phyloP scores from a whole-genome alignment of 306 rosid species.

The Nissolia schottii region DNA sequence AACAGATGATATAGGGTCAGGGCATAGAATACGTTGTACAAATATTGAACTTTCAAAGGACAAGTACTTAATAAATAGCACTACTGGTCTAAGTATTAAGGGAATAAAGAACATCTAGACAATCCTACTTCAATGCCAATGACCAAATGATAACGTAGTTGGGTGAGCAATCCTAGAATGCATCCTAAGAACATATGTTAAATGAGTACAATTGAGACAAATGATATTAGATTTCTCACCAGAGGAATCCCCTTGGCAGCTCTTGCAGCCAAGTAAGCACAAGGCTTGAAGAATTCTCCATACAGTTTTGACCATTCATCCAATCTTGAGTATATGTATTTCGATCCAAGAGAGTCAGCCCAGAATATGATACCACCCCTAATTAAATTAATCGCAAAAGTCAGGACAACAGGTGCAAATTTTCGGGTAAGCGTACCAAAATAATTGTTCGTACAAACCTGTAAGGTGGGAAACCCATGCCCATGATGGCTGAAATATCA shows the following conservation, averaged over 20 bases:
- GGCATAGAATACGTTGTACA: no score
- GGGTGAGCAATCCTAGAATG: neutral
- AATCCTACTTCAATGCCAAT: neutral
- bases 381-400: constrained; percentile 25
- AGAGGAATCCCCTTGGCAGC: constrained; percentile 79
- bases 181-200: neutral
- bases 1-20: neutral
- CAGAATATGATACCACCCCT: constrained; percentile 97
- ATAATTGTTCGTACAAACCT: constrained; percentile 50
- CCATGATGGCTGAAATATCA: constrained; percentile 79
- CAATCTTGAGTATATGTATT: constrained; percentile 72
- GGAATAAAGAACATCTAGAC: neutral
- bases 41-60: neutral
- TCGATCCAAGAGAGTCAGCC: constrained; percentile 95
- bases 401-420: constrained; percentile 3
- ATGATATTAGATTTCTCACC: constrained; percentile 45
- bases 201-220: neutral
- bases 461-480: constrained; percentile 98
- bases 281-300: constrained; percentile 92
- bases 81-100: neutral
- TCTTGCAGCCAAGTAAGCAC: constrained; percentile 85
- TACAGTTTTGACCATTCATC: constrained; percentile 73
- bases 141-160: neutral
- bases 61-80: neutral
- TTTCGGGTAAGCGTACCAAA: neutral